Percentiles rank a stretch among this genome's conserved stretches.
Evolutionary conservation across 345 rosid species (phyloP).

Genomic region (Gossypium turneri): DNA sequence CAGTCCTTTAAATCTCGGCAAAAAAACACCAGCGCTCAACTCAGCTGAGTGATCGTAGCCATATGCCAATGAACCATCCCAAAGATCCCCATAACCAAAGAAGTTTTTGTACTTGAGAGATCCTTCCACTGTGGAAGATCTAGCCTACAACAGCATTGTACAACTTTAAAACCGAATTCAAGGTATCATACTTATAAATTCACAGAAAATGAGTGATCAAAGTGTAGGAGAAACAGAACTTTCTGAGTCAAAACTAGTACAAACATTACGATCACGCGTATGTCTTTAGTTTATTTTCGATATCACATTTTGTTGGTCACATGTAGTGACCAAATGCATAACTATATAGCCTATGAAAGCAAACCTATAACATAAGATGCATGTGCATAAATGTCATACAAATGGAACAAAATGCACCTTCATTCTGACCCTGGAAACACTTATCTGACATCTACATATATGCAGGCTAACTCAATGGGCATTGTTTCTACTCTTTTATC

Average conservation of each 20-base stretch:
- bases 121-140: constrained; percentile 82
- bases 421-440: neutral
- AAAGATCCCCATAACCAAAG: constrained; percentile 86
- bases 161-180: neutral
- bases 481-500: neutral
- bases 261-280: neutral
- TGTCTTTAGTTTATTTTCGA: neutral
- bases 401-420: neutral
- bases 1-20: constrained; percentile 68
- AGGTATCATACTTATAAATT: neutral
- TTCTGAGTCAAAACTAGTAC: neutral
- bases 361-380: neutral
- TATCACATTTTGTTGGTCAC: neutral
- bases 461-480: neutral
- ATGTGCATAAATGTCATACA: neutral
- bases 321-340: neutral
- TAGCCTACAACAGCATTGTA: constrained; percentile 54
- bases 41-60: constrained; percentile 79
- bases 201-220: neutral
- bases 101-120: constrained; percentile 75
- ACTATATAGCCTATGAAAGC: neutral
- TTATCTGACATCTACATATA: neutral
- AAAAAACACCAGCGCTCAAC: constrained; percentile 64
- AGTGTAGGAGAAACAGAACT: neutral
- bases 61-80: constrained; percentile 84